Conservation (phyloP, 2,329 filamentous ascomycete species). For the Biscogniauxia marginata region DNA sequence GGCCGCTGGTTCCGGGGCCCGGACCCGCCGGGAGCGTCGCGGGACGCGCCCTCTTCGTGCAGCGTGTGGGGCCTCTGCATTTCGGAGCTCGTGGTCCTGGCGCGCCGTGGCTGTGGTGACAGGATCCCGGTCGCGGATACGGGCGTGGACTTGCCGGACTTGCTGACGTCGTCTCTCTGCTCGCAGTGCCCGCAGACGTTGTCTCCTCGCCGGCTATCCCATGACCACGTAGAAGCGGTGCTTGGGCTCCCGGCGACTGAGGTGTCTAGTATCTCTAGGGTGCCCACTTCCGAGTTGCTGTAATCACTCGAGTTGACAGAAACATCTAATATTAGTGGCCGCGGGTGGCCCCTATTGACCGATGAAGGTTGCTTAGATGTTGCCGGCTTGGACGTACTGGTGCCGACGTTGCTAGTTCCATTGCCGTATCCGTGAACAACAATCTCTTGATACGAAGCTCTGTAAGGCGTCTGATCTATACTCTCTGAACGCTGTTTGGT, state of each 20-base stretch:
- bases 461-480: background rate
- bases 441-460: conserved; percentile 47
- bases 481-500: conserved; percentile 10
- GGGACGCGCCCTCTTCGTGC: background rate
- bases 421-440: conserved; percentile 55
- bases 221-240: background rate
- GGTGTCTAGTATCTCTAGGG: conserved; percentile 19
- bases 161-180: background rate
- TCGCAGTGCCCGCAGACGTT: conserved; percentile 4
- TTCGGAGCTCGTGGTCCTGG: background rate
- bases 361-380: background rate
- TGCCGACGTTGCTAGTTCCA: conserved; percentile 42
- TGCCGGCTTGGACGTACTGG: background rate
- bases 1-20: conserved; percentile 2
- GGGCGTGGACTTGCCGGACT: background rate
- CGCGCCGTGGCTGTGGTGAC: background rate
- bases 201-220: conserved; percentile 1
- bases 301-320: conserved; percentile 12
- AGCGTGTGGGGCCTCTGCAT: background rate
- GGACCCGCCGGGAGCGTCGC: background rate
- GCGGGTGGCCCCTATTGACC: conserved; percentile 4
- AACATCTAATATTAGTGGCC: conserved; percentile 7
- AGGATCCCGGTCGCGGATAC: background rate
- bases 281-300: conserved; percentile 19
- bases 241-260: conserved; percentile 11